These are phyloP conservation scores for Termitomyces sp. DNA, from an alignment of 768 basidiomycete species.

Conservation along the genomic window DNA sequence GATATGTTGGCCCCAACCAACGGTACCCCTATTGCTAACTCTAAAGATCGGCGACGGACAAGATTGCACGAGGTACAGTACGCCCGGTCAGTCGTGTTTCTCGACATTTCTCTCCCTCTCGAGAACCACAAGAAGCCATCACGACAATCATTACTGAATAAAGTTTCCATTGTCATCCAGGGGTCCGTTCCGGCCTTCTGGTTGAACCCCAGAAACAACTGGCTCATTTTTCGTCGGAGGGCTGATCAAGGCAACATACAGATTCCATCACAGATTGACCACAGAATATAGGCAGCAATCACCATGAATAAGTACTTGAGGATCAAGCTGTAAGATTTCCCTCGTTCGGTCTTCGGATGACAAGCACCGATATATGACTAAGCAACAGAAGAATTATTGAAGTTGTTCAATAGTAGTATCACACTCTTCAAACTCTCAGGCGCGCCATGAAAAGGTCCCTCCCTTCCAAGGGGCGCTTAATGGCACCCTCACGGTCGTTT, in stretches of 20 bases:
- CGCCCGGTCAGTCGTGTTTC: neutral
- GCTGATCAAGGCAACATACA: neutral
- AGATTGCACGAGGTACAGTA: neutral
- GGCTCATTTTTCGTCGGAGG: conserved; percentile 1
- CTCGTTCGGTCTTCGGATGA: conserved; percentile 5
- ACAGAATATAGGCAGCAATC: neutral
- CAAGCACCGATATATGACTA: conserved; percentile 14
- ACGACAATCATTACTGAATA: conserved; percentile 1
- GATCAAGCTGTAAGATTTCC: neutral
- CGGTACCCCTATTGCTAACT: conserved; percentile 33
- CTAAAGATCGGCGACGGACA: conserved; percentile 19
- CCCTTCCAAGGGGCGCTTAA: conserved; percentile 16
- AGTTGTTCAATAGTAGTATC: neutral
- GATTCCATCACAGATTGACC: neutral
- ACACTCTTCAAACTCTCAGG: neutral
- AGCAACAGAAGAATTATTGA: conserved; percentile 4
- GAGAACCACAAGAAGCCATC: neutral
- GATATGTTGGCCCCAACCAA: conserved; percentile 26
- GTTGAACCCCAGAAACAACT: neutral
- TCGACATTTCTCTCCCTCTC: neutral
- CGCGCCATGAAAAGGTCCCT: conserved; percentile 20
- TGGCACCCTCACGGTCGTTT: conserved; percentile 28
- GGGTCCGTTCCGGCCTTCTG: neutral
- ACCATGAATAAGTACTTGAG: neutral
- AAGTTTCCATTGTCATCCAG: conserved; percentile 5